phyloP scores from a whole-genome alignment of 352 stramenopile genomes.

The Pythium brachiatum region DNA sequence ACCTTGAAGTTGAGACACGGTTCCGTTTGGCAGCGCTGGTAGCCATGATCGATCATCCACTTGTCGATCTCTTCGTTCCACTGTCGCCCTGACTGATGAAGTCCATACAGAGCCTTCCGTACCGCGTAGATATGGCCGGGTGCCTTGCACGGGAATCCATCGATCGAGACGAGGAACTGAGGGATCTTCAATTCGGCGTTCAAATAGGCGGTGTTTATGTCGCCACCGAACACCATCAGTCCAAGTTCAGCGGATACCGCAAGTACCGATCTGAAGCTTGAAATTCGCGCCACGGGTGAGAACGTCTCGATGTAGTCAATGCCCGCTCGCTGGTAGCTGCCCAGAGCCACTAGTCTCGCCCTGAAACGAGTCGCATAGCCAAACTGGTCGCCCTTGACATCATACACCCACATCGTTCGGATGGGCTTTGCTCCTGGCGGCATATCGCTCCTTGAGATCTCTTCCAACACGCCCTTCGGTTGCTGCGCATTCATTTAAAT shows the following conservation, averaged over 20 bases:
- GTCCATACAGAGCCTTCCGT: slow-evolving; percentile 12
- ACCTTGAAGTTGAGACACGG: slow-evolving; percentile 16
- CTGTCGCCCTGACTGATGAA: slow-evolving; percentile 7
- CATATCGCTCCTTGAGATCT: neutral
- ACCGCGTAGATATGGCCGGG: slow-evolving; percentile 3
- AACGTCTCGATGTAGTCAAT: slow-evolving; percentile 11
- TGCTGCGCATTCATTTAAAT: neutral
- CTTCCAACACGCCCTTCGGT: neutral
- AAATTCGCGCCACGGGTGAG: too few species aligned
- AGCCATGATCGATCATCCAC: slow-evolving; percentile 13
- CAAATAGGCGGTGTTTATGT: slow-evolving; percentile 17
- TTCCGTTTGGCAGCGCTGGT: slow-evolving; percentile 7
- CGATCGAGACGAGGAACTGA: neutral
- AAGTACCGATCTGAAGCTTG: neutral
- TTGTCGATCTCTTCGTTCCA: slow-evolving; percentile 8
- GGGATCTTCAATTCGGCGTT: slow-evolving; percentile 10
- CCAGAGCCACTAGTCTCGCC: slow-evolving; percentile 1
- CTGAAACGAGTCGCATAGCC: too few species aligned
- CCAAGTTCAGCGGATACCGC: neutral
- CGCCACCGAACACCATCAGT: slow-evolving; percentile 7
- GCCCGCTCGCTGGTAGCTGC: neutral
- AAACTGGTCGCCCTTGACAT: slow-evolving; percentile 1
- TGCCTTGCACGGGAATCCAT: slow-evolving; percentile 7
- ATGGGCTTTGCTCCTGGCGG: neutral
- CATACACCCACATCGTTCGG: slow-evolving; percentile 5